Percentiles rank a stretch among this genome's conserved stretches.
Evolutionary conservation across 192 early-diverging fungal genomes (phyloP).

Genomic region (Dissophora ornata): DNA sequence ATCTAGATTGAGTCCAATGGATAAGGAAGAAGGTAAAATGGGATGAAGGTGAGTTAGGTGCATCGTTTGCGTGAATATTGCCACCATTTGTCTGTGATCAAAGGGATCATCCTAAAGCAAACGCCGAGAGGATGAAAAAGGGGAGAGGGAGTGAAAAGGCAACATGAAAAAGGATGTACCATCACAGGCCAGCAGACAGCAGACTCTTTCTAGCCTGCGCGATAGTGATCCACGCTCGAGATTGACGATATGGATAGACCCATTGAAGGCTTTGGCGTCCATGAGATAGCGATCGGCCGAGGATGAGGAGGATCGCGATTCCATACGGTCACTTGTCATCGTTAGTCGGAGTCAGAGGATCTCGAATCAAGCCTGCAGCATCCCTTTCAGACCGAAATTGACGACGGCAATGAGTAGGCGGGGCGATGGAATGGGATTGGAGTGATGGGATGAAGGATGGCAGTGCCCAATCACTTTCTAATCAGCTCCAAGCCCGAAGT

Average conservation of each 20-base stretch:
- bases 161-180: slow-evolving; percentile 3
- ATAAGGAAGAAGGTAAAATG: not conserved
- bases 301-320: slow-evolving; percentile 1
- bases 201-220: slow-evolving; percentile 22
- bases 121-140: not conserved
- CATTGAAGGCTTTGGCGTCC: slow-evolving; percentile 1
- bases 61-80: not conserved
- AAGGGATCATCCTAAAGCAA: not conserved
- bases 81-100: not conserved
- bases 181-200: slow-evolving; percentile 38
- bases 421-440: too few relatives aligned
- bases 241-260: slow-evolving; percentile 29
- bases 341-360: not conserved
- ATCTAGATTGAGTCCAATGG: not conserved
- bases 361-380: not conserved
- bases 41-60: too few relatives aligned
- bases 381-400: not conserved
- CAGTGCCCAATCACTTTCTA: too few relatives aligned
- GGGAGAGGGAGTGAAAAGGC: not conserved
- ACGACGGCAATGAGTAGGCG: too few relatives aligned
- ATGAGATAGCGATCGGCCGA: not conserved
- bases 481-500: too few relatives aligned
- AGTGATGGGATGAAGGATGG: too few relatives aligned
- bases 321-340: slow-evolving; percentile 22
- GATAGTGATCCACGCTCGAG: slow-evolving; percentile 31